Percentiles rank a stretch among this genome's conserved stretches.
phyloP scores from a whole-genome alignment of 345 rosid genomes.

The Syzygium jambos region DNA sequence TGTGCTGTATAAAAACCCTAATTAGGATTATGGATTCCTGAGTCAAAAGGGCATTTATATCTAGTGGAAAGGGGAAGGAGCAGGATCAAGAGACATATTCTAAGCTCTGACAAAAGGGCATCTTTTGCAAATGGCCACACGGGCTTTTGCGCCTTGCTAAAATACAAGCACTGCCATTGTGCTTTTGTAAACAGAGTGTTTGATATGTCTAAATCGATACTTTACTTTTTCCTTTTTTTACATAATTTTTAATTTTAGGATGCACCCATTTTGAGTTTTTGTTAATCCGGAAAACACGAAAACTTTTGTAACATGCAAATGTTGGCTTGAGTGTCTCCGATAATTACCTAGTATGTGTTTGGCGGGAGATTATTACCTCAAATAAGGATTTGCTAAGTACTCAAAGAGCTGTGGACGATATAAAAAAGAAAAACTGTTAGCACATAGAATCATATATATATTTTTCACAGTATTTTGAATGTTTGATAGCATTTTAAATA shows the following conservation, averaged over 20 bases:
- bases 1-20: neutral
- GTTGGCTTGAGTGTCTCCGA: fast-evolving
- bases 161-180: neutral
- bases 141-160: neutral
- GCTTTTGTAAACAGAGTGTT: neutral
- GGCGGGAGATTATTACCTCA: neutral
- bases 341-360: neutral
- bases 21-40: neutral
- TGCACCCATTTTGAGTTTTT: fast-evolving
- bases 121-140: neutral
- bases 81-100: neutral
- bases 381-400: neutral
- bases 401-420: fast-evolving
- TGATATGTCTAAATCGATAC: no score
- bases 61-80: neutral
- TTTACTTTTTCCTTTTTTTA: no score
- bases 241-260: neutral
- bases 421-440: fast-evolving
- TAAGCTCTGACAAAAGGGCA: neutral
- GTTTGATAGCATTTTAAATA: neutral
- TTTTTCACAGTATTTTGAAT: neutral
- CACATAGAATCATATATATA: neutral
- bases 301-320: neutral
- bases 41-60: neutral
- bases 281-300: neutral